Conservation (phyloP, 148 eudicot species). For the Rhododendron simsii region DNA sequence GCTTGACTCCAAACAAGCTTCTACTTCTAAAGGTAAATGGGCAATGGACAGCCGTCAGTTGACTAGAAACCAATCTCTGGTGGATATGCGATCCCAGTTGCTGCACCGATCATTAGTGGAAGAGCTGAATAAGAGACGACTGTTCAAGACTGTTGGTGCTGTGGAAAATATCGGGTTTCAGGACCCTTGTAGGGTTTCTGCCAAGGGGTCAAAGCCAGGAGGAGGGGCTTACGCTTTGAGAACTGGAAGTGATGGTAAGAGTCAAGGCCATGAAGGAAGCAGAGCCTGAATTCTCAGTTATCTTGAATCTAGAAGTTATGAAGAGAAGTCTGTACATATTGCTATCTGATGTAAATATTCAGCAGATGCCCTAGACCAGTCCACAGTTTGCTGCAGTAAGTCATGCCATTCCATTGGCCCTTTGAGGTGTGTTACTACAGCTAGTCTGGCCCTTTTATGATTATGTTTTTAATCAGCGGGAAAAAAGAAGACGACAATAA, state of each 20-base stretch:
- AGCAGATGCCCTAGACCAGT: background rate
- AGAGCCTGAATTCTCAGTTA: slow-evolving; percentile 3
- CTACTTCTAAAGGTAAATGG: slow-evolving; percentile 17
- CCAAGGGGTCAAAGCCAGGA: slow-evolving; percentile 2
- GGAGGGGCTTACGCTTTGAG: slow-evolving; percentile 2
- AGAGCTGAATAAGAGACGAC: slow-evolving; percentile 38
- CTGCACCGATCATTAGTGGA: slow-evolving; percentile 40
- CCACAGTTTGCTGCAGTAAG: background rate
- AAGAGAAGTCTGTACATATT: background rate
- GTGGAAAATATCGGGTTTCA: slow-evolving; percentile 44
- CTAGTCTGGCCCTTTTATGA: background rate
- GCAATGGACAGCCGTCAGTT: slow-evolving; percentile 15
- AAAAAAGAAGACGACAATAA: background rate
- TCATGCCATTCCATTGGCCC: background rate
- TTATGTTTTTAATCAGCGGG: background rate
- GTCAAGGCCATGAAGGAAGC: slow-evolving; percentile 11
- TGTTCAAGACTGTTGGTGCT: slow-evolving; percentile 40
- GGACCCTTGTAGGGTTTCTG: slow-evolving; percentile 25
- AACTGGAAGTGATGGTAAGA: slow-evolving; percentile 1
- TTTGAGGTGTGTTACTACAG: background rate
- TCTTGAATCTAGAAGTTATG: background rate
- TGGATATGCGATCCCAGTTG: slow-evolving; percentile 48
- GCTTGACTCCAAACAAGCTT: slow-evolving; percentile 15
- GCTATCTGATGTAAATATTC: background rate
- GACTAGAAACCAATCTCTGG: slow-evolving; percentile 38